These are phyloP conservation scores for Aureobasidium pullulans DNA, from an alignment of 2,329 filamentous ascomycete species.

Conservation along the genomic window DNA sequence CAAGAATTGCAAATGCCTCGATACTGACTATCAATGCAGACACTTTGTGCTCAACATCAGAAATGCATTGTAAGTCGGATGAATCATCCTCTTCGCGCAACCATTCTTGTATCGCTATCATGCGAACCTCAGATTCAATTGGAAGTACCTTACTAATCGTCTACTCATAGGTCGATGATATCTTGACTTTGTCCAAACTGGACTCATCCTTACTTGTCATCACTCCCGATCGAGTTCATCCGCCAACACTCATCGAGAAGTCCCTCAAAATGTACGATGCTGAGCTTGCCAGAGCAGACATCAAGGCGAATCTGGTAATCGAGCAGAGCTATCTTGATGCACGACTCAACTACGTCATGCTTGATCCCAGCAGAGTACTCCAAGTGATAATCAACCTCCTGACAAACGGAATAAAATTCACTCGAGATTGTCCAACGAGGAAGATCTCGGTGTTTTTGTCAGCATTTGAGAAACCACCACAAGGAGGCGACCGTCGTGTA, in stretches of 20 bases:
- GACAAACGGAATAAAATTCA: conserved; percentile 43
- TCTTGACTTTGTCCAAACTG: conserved; percentile 36
- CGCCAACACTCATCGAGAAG: conserved; percentile 28
- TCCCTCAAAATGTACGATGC: conserved; percentile 33
- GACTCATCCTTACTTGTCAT: conserved; percentile 29
- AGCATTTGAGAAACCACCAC: conserved; percentile 27
- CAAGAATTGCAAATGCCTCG: no score
- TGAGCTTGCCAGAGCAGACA: conserved; percentile 30
- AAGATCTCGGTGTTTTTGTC: conserved; percentile 33
- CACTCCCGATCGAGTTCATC: conserved; percentile 33
- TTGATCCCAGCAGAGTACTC: conserved; percentile 37
- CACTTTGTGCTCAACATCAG: conserved; percentile 1
- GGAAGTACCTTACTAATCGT: no score
- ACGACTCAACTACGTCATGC: conserved; percentile 28
- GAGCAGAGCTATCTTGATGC: conserved; percentile 31
- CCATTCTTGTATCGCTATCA: not conserved
- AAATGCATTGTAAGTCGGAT: not conserved
- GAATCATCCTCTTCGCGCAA: no score
- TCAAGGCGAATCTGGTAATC: conserved; percentile 25
- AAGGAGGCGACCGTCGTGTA: conserved; percentile 26
- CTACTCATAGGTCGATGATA: conserved; percentile 33
- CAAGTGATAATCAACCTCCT: conserved; percentile 38
- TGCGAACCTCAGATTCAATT: not conserved
- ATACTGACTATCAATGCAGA: not conserved
- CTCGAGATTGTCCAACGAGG: conserved; percentile 24